Evolutionary conservation across 2,329 filamentous ascomycete species (phyloP).

Genomic region (Daldinia eschscholtzii): DNA sequence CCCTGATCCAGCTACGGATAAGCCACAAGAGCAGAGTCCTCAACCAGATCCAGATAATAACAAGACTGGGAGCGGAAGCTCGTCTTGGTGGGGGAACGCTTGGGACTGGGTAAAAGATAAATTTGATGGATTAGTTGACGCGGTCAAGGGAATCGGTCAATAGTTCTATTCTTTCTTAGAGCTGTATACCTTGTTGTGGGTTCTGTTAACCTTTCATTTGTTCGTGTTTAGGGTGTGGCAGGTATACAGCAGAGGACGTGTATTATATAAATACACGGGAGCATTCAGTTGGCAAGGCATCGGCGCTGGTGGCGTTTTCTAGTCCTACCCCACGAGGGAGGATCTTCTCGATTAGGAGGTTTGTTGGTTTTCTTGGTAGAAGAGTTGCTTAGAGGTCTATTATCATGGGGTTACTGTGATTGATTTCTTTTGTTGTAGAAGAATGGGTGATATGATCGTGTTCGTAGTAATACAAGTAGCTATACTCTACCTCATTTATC

Average conservation of each 20-base stretch:
- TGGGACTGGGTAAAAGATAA: constrained; percentile 49
- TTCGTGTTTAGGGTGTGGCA: background rate
- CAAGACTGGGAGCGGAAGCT: constrained; percentile 55
- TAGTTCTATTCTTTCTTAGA: constrained; percentile 18
- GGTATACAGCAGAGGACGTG: background rate
- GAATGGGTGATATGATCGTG: background rate
- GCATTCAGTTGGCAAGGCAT: background rate
- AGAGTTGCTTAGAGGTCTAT: background rate
- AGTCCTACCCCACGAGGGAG: background rate
- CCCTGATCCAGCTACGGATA: constrained; percentile 11
- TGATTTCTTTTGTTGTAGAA: background rate
- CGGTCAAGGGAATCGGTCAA: constrained; percentile 33
- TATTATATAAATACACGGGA: background rate
- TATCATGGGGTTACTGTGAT: background rate
- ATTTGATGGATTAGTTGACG: constrained; percentile 43
- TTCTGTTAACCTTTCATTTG: constrained; percentile 2
- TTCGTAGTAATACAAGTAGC: background rate
- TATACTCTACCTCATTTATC: no score
- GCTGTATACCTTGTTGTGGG: constrained; percentile 3
- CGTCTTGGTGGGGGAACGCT: constrained; percentile 45
- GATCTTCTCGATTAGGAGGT: background rate
- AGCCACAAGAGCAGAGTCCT: constrained; percentile 30
- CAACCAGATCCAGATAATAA: background rate
- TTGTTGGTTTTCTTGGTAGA: background rate
- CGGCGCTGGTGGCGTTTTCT: constrained; percentile 4